A percentile compares a stretch with the other conserved stretches of the same genome.
phyloP scores from a whole-genome alignment of 2,329 filamentous ascomycete genomes.

The Pestalotiopsis sp. region DNA sequence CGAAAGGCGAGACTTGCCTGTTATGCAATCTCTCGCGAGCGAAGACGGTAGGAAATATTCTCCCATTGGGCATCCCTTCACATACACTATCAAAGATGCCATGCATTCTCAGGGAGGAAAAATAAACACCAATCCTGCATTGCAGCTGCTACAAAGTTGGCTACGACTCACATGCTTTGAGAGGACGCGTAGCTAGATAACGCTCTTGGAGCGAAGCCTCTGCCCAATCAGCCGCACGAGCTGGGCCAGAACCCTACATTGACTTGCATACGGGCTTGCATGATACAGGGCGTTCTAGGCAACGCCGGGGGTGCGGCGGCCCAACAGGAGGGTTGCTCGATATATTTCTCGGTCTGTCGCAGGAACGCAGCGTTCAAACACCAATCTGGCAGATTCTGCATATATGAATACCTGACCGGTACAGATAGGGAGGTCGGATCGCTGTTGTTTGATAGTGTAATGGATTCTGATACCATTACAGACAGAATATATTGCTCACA shows the following conservation, averaged over 20 bases:
- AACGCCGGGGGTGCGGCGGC: not conserved
- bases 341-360: constrained; percentile 1
- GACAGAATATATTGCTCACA: not conserved
- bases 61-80: not conserved
- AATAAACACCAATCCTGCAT: not conserved
- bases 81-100: not conserved
- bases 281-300: constrained; percentile 1
- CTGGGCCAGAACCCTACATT: not conserved
- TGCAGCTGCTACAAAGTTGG: not conserved
- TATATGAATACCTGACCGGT: not conserved
- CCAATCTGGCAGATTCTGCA: not conserved
- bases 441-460: not conserved
- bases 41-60: not conserved
- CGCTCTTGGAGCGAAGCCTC: not conserved
- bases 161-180: constrained; percentile 6
- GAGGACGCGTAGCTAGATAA: constrained; percentile 6
- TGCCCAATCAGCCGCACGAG: not conserved
- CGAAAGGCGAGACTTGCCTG: not conserved
- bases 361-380: not conserved
- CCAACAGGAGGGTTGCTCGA: not conserved
- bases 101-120: not conserved
- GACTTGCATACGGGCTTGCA: constrained; percentile 2
- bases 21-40: not conserved
- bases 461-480: not conserved
- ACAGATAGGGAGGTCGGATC: not conserved